Conservation (phyloP, 768 basidiomycete genomes). For the Kwoniella botswanensis region DNA sequence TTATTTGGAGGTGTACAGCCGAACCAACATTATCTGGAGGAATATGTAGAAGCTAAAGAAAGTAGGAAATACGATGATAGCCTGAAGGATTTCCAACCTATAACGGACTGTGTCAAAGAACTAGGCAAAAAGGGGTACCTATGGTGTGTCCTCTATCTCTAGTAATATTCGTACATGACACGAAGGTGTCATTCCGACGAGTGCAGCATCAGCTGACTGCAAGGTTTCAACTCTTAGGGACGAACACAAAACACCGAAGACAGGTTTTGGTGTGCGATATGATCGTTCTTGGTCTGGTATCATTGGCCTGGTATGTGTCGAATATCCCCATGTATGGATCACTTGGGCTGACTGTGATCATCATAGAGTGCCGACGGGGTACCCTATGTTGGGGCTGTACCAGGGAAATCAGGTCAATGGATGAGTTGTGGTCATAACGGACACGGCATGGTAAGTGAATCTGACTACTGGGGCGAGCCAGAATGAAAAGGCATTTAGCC, state of each 20-base stretch:
- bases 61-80: constrained; percentile 29
- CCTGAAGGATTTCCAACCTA: constrained; percentile 34
- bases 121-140: constrained; percentile 42
- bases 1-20: constrained; percentile 31
- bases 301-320: constrained; percentile 45
- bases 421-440: constrained; percentile 45
- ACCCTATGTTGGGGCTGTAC: constrained; percentile 45
- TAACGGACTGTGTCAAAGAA: constrained; percentile 43
- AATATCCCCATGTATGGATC: background rate
- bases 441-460: constrained; percentile 27
- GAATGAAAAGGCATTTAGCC: background rate
- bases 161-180: background rate
- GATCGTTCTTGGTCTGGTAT: constrained; percentile 52
- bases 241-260: background rate
- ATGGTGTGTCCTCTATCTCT: constrained; percentile 38
- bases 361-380: constrained; percentile 43
- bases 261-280: constrained; percentile 11
- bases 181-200: too few species aligned
- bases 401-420: constrained; percentile 46
- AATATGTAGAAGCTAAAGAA: constrained; percentile 25
- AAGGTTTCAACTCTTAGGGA: background rate
- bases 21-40: constrained; percentile 21
- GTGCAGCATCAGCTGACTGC: background rate
- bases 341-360: background rate
- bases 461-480: background rate